Evolutionary conservation across 2,329 filamentous ascomycete species (phyloP), one percentile per base, ranked within the genome.

Genomic region (Calonectria ilicicola): DNA sequence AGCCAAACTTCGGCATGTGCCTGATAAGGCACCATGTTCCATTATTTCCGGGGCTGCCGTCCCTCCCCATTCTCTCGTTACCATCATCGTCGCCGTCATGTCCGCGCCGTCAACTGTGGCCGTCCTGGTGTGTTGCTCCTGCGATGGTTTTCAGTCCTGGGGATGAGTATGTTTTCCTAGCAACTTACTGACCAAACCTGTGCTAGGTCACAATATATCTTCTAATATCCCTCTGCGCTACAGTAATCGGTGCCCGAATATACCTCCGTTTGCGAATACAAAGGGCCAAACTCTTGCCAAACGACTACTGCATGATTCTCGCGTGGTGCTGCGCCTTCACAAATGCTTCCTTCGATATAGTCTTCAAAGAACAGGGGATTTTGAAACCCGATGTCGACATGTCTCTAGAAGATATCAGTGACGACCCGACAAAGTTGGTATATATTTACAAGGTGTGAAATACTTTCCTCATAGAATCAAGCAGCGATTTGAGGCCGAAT

Each of bases 11-110:
- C 32, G 17, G 21, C 53, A 40, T 32, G 35, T 60, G 53, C 53
- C 53, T 60, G 53, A 60, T 60, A 60, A 60, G 53, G 53, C 53
- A 60, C 21, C 53, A 40, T 38, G 32, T 40, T 60, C 35, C 32
- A 60, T 60, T 60, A 60, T 60, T 40, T 23, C 53, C 53, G 53
- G 35, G 32, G 6, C 8, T 26, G n/a, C 21, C n/a, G n/a, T 40
- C 14, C 23, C 14, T 60, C 12, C 15, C 53, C 35, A 26, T 35
- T 17, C 35, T 60, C 21, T 60, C 53, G 12, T 40, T 60, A 26
- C 15, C 53, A 40, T 40, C 53, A 60, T 21, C 53, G 32, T 60
- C 53, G 53, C 32, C 35, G 53, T 17, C 32, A 60, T 60, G 53
- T 60, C 53, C 23, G 53, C 32, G 53, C 53, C 53, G 21, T 60